Percentiles rank a stretch among this genome's conserved stretches.
These are phyloP conservation scores for Halophytophthora polymorphica DNA, from an alignment of 352 stramenopile species.

Conservation along the genomic window DNA sequence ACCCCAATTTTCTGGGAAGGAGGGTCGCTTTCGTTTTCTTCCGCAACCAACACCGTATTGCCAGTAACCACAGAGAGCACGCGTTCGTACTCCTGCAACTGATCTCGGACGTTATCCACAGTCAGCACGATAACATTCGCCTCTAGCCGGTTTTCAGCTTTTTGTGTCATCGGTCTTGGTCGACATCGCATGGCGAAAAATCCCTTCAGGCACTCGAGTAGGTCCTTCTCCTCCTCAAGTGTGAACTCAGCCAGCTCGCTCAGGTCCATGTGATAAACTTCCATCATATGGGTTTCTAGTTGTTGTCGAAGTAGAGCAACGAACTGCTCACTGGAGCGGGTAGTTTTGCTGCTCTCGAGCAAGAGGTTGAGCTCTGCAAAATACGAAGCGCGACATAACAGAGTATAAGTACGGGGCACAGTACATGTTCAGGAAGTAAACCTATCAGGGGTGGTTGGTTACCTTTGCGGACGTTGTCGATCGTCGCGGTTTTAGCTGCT, in stretches of 20 bases:
- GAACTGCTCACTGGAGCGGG: slow-evolving; percentile 26
- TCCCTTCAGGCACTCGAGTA: slow-evolving; percentile 33
- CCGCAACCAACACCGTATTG: too few species aligned
- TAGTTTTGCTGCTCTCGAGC: slow-evolving; percentile 16
- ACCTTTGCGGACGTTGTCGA: slow-evolving; percentile 59
- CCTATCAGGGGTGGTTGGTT: not conserved
- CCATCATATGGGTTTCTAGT: slow-evolving; percentile 42
- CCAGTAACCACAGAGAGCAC: slow-evolving; percentile 11
- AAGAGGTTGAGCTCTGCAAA: slow-evolving; percentile 30
- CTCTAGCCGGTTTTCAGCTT: slow-evolving; percentile 1
- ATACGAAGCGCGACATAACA: not conserved
- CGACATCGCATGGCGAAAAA: slow-evolving; percentile 35
- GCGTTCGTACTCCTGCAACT: slow-evolving; percentile 25
- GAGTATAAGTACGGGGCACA: not conserved
- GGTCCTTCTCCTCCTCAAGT: slow-evolving; percentile 29
- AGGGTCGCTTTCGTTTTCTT: not conserved
- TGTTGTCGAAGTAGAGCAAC: slow-evolving; percentile 44
- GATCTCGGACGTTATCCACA: slow-evolving; percentile 19
- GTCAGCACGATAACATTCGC: slow-evolving; percentile 9
- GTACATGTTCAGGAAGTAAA: not conserved
- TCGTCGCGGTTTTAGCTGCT: slow-evolving; percentile 33
- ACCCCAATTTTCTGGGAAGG: slow-evolving; percentile 9
- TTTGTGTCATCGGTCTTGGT: slow-evolving; percentile 6
- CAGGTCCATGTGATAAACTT: slow-evolving; percentile 35
- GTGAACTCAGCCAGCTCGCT: slow-evolving; percentile 17